phyloP scores from a whole-genome alignment of 2,329 filamentous ascomycete species.

The Claviceps cyperi region DNA sequence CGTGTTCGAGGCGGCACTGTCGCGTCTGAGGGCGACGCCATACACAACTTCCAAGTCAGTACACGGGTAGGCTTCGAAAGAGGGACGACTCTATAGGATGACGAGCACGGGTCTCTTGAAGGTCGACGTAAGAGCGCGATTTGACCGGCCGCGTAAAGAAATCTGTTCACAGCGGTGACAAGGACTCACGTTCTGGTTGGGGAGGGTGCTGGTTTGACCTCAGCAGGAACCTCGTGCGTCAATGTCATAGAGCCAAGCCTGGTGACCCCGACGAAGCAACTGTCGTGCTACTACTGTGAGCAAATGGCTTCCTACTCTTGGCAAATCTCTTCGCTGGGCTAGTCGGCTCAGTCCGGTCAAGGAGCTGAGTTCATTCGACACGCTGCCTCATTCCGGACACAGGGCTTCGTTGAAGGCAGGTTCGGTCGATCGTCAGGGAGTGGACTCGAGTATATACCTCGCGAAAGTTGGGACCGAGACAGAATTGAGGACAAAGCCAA shows the following conservation, averaged over 20 bases:
- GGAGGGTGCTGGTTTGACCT: constrained; percentile 43
- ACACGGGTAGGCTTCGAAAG: not conserved
- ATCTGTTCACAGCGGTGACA: not conserved
- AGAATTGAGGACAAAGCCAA: not conserved
- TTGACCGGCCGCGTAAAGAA: too few relatives aligned
- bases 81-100: not conserved
- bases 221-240: constrained; percentile 41
- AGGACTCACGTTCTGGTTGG: constrained; percentile 37
- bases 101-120: too few relatives aligned
- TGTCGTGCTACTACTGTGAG: constrained; percentile 11
- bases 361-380: constrained; percentile 42
- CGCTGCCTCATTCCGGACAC: constrained; percentile 43
- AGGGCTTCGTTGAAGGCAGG: constrained; percentile 1
- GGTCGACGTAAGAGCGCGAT: too few relatives aligned
- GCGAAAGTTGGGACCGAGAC: not conserved
- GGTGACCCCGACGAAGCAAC: constrained; percentile 9
- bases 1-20: constrained; percentile 8
- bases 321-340: constrained; percentile 9
- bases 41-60: not conserved
- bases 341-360: constrained; percentile 41
- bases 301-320: constrained; percentile 11
- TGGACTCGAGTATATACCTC: not conserved
- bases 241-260: constrained; percentile 19
- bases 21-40: not conserved
- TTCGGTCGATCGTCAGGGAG: not conserved